Conservation (phyloP, 2,329 filamentous ascomycete species). For the Arthrobotrys entomopaga region DNA sequence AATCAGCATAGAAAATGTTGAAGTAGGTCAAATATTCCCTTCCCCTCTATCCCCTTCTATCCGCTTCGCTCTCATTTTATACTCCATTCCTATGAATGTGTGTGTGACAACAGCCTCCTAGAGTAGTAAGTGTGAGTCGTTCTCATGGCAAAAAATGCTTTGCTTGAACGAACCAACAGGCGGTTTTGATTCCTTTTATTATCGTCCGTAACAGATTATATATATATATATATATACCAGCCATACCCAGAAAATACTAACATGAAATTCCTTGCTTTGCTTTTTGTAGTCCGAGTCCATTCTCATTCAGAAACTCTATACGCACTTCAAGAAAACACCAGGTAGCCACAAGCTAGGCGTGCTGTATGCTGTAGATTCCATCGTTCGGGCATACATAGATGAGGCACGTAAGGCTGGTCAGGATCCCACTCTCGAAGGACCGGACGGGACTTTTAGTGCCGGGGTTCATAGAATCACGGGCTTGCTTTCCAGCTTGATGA, state of each 20-base stretch:
- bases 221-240: no score
- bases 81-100: constrained; percentile 55
- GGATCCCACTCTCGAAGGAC: constrained; percentile 79
- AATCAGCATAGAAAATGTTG: constrained; percentile 87
- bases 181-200: constrained; percentile 28
- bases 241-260: constrained; percentile 57
- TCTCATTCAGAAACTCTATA: constrained; percentile 94
- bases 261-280: constrained; percentile 55
- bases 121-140: background rate
- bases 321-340: constrained; percentile 94
- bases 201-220: background rate
- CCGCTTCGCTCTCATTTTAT: constrained; percentile 56
- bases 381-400: constrained; percentile 98
- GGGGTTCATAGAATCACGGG: constrained; percentile 97
- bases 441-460: constrained; percentile 91
- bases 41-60: constrained; percentile 60
- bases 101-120: background rate
- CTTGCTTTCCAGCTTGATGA: constrained; percentile 91
- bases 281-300: constrained; percentile 83
- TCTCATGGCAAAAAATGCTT: background rate
- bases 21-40: constrained; percentile 70
- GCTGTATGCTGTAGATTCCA: constrained; percentile 99
- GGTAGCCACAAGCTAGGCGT: constrained; percentile 97
- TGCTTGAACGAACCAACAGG: constrained; percentile 30
- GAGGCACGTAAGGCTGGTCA: constrained; percentile 89